A percentile compares a stretch with the other conserved stretches of the same genome.
phyloP scores from a whole-genome alignment of 2,329 filamentous ascomycete species.

The Chalaropsis thielavioides region DNA sequence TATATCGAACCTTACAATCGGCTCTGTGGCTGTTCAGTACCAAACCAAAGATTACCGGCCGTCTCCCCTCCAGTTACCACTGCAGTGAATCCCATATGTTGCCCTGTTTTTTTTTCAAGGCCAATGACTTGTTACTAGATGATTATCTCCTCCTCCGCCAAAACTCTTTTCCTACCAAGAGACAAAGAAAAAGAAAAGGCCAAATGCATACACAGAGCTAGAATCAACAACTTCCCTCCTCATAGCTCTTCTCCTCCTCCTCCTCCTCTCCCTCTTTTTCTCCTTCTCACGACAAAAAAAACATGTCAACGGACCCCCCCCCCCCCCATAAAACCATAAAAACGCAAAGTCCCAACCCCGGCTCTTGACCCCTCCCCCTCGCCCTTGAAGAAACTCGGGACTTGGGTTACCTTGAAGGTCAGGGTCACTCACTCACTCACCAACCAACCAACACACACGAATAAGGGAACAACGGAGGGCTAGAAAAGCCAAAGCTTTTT shows the following conservation, averaged over 20 bases:
- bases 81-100: too few species aligned
- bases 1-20: too few species aligned
- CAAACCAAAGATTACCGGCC: too few species aligned
- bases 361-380: not conserved
- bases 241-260: not conserved
- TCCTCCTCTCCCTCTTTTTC: not conserved
- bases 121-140: too few species aligned
- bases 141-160: too few species aligned
- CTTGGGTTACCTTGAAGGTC: not conserved
- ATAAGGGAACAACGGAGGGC: not conserved
- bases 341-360: not conserved
- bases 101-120: too few species aligned
- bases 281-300: not conserved
- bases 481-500: conserved; percentile 6
- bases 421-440: not conserved
- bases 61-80: too few species aligned
- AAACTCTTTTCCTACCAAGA: not conserved
- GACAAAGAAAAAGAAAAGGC: not conserved
- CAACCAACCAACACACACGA: not conserved
- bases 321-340: conserved; percentile 6
- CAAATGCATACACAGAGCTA: not conserved
- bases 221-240: not conserved
- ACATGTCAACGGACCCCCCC: not conserved
- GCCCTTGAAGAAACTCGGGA: conserved; percentile 6
- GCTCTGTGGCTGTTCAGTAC: too few species aligned